Evolutionary conservation across 306 rosid species (phyloP).

Genomic region (Herpetospermum pedunculosum): DNA sequence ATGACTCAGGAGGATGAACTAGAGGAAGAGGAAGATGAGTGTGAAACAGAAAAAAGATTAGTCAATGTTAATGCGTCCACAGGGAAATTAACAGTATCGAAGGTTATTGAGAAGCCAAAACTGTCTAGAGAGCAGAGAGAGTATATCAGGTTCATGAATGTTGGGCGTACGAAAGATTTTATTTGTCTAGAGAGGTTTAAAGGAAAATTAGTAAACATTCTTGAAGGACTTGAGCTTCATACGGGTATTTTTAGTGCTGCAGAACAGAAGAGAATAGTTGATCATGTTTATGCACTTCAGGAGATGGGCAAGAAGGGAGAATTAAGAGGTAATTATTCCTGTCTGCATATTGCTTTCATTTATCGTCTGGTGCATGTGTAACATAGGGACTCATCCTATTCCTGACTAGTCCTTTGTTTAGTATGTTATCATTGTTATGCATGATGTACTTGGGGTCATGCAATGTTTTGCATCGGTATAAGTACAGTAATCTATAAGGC

Average conservation of each 20-base stretch:
- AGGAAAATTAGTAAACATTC: constrained; percentile 57
- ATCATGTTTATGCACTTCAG: constrained; percentile 36
- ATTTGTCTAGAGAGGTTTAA: constrained; percentile 60
- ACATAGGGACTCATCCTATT: background rate
- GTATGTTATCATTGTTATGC: background rate
- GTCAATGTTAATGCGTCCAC: constrained; percentile 25
- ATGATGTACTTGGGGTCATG: background rate
- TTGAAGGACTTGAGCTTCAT: constrained; percentile 91
- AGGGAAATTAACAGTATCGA: constrained; percentile 21
- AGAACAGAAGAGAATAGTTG: constrained; percentile 77
- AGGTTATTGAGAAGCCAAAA: constrained; percentile 42
- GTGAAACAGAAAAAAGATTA: constrained; percentile 11
- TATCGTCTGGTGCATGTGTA: background rate
- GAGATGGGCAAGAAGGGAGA: constrained; percentile 69
- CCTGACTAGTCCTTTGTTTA: background rate
- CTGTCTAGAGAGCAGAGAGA: constrained; percentile 76
- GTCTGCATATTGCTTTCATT: background rate
- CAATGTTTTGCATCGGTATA: background rate
- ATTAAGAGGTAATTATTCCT: constrained; percentile 51
- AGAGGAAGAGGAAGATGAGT: constrained; percentile 39
- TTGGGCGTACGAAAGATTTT: constrained; percentile 49
- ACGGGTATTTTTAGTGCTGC: constrained; percentile 71
- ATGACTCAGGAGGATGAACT: constrained; percentile 93
- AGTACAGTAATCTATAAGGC: background rate
- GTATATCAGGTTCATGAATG: constrained; percentile 50